A percentile compares a stretch with the other conserved stretches of the same genome.
Conservation (phyloP, 2,329 filamentous ascomycete species). For the Gyromitra esculenta region DNA sequence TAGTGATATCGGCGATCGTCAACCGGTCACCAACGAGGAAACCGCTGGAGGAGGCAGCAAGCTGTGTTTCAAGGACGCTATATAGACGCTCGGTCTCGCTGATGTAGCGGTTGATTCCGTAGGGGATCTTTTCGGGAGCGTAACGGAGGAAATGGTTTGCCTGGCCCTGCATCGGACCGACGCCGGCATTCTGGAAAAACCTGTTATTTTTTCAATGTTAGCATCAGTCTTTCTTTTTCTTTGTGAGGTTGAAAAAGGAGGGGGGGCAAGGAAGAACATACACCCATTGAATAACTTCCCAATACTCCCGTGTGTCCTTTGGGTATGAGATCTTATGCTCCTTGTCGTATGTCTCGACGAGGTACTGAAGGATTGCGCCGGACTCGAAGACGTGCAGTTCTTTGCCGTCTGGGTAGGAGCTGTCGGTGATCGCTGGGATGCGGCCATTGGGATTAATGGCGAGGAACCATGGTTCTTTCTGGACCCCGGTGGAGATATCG, state of each 20-base stretch:
- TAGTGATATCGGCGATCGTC: slow-evolving; percentile 81
- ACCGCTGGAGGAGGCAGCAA: slow-evolving; percentile 79
- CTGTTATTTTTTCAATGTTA: slow-evolving; percentile 51
- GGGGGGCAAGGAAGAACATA: slow-evolving; percentile 57
- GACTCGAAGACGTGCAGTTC: slow-evolving; percentile 65
- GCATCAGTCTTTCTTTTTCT: slow-evolving; percentile 52
- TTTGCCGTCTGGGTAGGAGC: slow-evolving; percentile 64
- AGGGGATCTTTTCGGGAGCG: slow-evolving; percentile 62
- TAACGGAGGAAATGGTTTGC: slow-evolving; percentile 60
- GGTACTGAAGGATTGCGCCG: slow-evolving; percentile 65
- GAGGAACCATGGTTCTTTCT: slow-evolving; percentile 59
- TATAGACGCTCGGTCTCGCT: slow-evolving; percentile 64
- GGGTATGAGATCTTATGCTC: slow-evolving; percentile 62
- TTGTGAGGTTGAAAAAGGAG: not conserved
- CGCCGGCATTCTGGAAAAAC: slow-evolving; percentile 71
- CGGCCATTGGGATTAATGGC: slow-evolving; percentile 61
- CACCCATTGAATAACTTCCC: slow-evolving; percentile 62
- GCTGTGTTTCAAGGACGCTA: slow-evolving; percentile 73
- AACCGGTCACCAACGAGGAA: slow-evolving; percentile 74
- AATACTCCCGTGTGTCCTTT: slow-evolving; percentile 60
- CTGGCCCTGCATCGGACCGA: slow-evolving; percentile 64
- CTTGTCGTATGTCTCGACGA: slow-evolving; percentile 64
- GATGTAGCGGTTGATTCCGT: slow-evolving; percentile 64
- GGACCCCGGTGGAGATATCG: slow-evolving; percentile 48
- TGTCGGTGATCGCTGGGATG: slow-evolving; percentile 61